Evolutionary conservation across 108 stramenopile genomes (phyloP).

Genomic region (Pseudonitzschia delicatissima): DNA sequence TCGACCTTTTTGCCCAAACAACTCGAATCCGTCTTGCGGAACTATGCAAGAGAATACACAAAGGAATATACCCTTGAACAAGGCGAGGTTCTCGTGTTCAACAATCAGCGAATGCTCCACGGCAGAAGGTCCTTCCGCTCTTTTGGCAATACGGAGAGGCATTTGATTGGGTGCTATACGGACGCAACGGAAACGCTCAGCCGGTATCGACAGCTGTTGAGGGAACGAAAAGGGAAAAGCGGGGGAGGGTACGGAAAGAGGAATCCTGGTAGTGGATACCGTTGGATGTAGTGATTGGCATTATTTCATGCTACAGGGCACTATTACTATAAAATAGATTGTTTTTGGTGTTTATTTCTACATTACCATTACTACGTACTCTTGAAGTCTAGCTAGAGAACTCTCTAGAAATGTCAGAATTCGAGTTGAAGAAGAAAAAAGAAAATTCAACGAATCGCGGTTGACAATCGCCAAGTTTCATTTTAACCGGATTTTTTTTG

Average conservation of each 20-base stretch:
- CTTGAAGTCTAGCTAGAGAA: too few relatives aligned
- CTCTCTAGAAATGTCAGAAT: too few relatives aligned
- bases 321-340: not conserved
- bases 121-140: conserved; percentile 56
- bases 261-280: conserved; percentile 16
- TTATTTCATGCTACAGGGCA: not conserved
- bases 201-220: conserved; percentile 51
- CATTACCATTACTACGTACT: too few relatives aligned
- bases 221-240: not conserved
- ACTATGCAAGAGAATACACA: conserved; percentile 57
- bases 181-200: conserved; percentile 72
- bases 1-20: not conserved
- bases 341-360: too few relatives aligned
- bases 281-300: conserved; percentile 10
- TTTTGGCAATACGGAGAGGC: conserved; percentile 34
- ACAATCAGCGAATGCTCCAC: conserved; percentile 80
- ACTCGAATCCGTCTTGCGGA: conserved; percentile 28
- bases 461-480: too few relatives aligned
- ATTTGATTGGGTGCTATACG: conserved; percentile 79
- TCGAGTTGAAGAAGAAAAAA: too few relatives aligned
- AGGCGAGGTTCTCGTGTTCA: conserved; percentile 73
- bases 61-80: conserved; percentile 52
- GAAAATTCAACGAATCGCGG: too few relatives aligned
- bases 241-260: conserved; percentile 12
- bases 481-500: too few relatives aligned